These are phyloP conservation scores for Chaetothyriales sp. DNA, from an alignment of 2,329 filamentous ascomycete genomes.

Conservation along the genomic window DNA sequence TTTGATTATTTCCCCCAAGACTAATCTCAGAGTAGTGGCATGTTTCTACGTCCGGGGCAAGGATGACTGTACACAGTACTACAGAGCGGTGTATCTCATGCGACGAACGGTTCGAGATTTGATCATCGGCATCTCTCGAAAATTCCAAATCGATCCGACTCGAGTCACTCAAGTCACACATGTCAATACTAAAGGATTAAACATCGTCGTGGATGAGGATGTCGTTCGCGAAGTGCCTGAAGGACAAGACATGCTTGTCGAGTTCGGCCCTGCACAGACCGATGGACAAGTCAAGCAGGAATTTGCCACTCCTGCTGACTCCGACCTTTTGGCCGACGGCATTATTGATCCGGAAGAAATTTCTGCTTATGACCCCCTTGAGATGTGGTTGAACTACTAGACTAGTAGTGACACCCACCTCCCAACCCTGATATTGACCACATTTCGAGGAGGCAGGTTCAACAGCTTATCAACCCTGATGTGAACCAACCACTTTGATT, in stretches of 20 bases:
- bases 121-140: slow-evolving; percentile 54
- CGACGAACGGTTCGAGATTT: slow-evolving; percentile 64
- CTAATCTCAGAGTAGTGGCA: slow-evolving; percentile 44
- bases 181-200: slow-evolving; percentile 57
- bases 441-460: too few relatives aligned
- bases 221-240: slow-evolving; percentile 70
- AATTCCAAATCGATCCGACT: slow-evolving; percentile 63
- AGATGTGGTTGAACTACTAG: slow-evolving; percentile 19
- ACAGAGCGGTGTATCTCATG: slow-evolving; percentile 74
- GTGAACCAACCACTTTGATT: neutral
- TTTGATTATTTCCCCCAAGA: slow-evolving; percentile 1
- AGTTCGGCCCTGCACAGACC: slow-evolving; percentile 48
- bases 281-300: slow-evolving; percentile 18
- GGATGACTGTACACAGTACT: slow-evolving; percentile 42
- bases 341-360: slow-evolving; percentile 10
- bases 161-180: slow-evolving; percentile 58
- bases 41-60: slow-evolving; percentile 66
- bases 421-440: neutral
- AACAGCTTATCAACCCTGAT: too few relatives aligned
- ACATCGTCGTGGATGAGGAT: slow-evolving; percentile 82
- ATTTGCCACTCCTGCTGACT: slow-evolving; percentile 4
- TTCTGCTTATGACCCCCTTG: slow-evolving; percentile 12
- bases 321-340: slow-evolving; percentile 13
- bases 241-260: slow-evolving; percentile 72
- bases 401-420: neutral